Conservation (phyloP, 768 basidiomycete genomes). For the Leccinum rimulosum region DNA sequence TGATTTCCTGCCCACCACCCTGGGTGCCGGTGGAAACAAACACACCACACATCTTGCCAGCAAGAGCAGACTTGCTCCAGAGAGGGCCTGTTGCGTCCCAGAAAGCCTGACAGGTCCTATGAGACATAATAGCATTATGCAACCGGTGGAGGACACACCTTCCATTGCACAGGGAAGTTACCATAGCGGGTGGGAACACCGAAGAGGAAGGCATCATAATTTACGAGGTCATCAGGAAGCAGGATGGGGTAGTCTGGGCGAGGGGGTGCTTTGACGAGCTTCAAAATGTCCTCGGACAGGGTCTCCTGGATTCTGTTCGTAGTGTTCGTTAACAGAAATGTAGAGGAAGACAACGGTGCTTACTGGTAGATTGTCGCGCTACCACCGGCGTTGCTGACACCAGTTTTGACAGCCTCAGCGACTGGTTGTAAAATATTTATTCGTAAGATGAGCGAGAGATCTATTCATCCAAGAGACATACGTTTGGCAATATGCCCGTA, state of each 20-base stretch:
- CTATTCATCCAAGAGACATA: slow-evolving; percentile 23
- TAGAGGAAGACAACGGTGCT: slow-evolving; percentile 9
- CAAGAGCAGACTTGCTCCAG: slow-evolving; percentile 40
- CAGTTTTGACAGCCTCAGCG: slow-evolving; percentile 37
- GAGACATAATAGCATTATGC: slow-evolving; percentile 16
- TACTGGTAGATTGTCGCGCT: slow-evolving; percentile 46
- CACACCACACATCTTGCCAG: slow-evolving; percentile 46
- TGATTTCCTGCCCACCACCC: slow-evolving; percentile 48
- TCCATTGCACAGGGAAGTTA: slow-evolving; percentile 58
- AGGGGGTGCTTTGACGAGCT: slow-evolving; percentile 66
- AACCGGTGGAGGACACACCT: slow-evolving; percentile 27
- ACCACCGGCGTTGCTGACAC: slow-evolving; percentile 43
- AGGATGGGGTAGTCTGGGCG: slow-evolving; percentile 57
- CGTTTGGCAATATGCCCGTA: slow-evolving; percentile 49
- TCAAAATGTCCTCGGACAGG: slow-evolving; percentile 66
- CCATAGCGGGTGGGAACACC: slow-evolving; percentile 49
- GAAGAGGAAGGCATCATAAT: slow-evolving; percentile 43
- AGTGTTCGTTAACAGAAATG: neutral
- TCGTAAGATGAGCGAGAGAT: neutral
- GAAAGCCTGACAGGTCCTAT: slow-evolving; percentile 33
- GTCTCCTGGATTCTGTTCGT: slow-evolving; percentile 72
- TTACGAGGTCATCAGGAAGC: slow-evolving; percentile 31
- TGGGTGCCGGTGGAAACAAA: slow-evolving; percentile 47
- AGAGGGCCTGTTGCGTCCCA: slow-evolving; percentile 51
- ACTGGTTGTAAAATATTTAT: slow-evolving; percentile 13